These are phyloP conservation scores for Tuber indicum DNA, from an alignment of 495 filamentous ascomycete genomes.

Conservation along the genomic window DNA sequence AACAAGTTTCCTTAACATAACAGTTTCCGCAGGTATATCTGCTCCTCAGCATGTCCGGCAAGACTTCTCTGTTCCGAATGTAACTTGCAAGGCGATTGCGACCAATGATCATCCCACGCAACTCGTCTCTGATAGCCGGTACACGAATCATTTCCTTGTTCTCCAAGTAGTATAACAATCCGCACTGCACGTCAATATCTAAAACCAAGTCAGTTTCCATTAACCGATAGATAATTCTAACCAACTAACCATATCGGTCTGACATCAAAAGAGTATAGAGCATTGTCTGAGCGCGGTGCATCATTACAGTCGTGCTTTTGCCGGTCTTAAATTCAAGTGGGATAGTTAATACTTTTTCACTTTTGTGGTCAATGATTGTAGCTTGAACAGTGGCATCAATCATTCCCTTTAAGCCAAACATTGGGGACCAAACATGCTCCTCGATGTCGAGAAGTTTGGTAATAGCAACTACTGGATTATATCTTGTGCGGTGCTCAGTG, in stretches of 20 bases:
- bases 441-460: constrained; percentile 93
- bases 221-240: background rate
- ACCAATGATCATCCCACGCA: constrained; percentile 91
- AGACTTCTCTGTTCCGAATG: constrained; percentile 67
- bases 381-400: constrained; percentile 97
- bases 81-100: constrained; percentile 84
- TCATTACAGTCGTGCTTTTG: constrained; percentile 62
- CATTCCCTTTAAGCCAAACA: constrained; percentile 94
- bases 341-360: constrained; percentile 65
- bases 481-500: constrained; percentile 64
- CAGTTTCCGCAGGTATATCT: constrained; percentile 70
- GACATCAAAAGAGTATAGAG: constrained; percentile 89
- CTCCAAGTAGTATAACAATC: constrained; percentile 91
- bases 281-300: constrained; percentile 86
- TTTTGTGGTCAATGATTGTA: constrained; percentile 60
- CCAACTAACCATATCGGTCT: constrained; percentile 69
- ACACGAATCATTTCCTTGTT: constrained; percentile 77
- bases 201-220: constrained; percentile 19
- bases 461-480: constrained; percentile 68
- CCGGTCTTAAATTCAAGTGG: constrained; percentile 96
- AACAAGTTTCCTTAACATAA: constrained; percentile 81
- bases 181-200: constrained; percentile 82
- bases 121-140: constrained; percentile 71
- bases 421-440: constrained; percentile 95
- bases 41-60: constrained; percentile 80